Percentiles rank a stretch among this genome's conserved stretches.
These are phyloP conservation scores for Chaetoscypha palmicola DNA, from an alignment of 2,329 filamentous ascomycete genomes.

Conservation along the genomic window DNA sequence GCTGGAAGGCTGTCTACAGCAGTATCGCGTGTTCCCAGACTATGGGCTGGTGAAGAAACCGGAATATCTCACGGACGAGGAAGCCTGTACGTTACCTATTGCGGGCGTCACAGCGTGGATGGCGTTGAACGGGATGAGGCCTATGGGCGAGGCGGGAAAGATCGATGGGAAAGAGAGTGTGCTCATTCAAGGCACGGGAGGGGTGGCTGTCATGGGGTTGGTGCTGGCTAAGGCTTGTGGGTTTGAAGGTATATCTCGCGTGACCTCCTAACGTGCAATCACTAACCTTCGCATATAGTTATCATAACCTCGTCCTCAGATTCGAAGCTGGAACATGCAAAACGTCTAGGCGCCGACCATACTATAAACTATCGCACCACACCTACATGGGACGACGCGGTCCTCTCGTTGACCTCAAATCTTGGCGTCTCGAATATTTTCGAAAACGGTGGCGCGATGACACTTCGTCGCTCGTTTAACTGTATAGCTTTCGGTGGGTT, in stretches of 20 bases:
- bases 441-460: conserved; percentile 47
- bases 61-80: conserved; percentile 49
- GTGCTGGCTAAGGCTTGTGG: conserved; percentile 49
- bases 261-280: background rate
- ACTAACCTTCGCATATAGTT: conserved; percentile 30
- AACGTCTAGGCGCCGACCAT: conserved; percentile 43
- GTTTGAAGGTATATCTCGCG: conserved; percentile 34
- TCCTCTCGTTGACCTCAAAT: conserved; percentile 39
- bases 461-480: conserved; percentile 45
- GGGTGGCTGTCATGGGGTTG: conserved; percentile 44
- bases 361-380: conserved; percentile 48
- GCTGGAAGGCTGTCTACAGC: conserved; percentile 52
- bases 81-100: conserved; percentile 54
- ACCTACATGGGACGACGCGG: conserved; percentile 44
- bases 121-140: conserved; percentile 54
- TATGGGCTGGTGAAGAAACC: conserved; percentile 50
- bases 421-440: conserved; percentile 48
- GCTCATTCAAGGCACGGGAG: conserved; percentile 49
- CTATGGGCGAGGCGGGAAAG: conserved; percentile 45
- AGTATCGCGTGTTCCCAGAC: conserved; percentile 53
- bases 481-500: conserved; percentile 48
- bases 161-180: conserved; percentile 41
- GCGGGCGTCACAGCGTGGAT: conserved; percentile 60
- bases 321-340: conserved; percentile 41
- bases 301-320: conserved; percentile 50